phyloP scores from a whole-genome alignment of 495 filamentous ascomycete genomes.

The Penicillium cosmopolitanum region DNA sequence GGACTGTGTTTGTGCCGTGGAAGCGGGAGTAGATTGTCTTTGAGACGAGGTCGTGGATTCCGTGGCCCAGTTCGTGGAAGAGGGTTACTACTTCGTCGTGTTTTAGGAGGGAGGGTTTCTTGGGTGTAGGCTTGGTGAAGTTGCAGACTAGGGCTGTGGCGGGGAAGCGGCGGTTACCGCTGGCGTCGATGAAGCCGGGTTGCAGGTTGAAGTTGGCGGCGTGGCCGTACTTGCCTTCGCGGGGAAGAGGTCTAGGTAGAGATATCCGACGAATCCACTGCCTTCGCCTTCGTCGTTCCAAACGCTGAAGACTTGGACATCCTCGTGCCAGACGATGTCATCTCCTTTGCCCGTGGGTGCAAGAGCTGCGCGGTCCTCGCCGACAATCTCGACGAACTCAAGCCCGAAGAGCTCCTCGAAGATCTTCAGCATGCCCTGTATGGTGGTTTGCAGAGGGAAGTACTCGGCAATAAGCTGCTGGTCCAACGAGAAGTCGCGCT shows the following conservation, averaged over 20 bases:
- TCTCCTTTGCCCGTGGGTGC: slow-evolving; percentile 60
- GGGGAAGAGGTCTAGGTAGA: slow-evolving; percentile 70
- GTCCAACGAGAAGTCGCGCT: slow-evolving; percentile 87
- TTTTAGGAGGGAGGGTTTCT: slow-evolving; percentile 71
- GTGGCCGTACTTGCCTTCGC: slow-evolving; percentile 69
- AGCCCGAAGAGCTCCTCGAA: slow-evolving; percentile 94
- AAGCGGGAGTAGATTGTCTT: slow-evolving; percentile 70
- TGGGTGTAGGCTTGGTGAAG: slow-evolving; percentile 70
- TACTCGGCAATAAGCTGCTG: slow-evolving; percentile 90
- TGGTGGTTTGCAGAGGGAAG: slow-evolving; percentile 84
- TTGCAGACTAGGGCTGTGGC: slow-evolving; percentile 74
- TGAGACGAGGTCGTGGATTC: slow-evolving; percentile 73
- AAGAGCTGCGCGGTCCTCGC: slow-evolving; percentile 58
- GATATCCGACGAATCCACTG: slow-evolving; percentile 68
- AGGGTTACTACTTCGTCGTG: slow-evolving; percentile 72
- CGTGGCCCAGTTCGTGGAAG: slow-evolving; percentile 76
- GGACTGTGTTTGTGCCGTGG: slow-evolving; percentile 72
- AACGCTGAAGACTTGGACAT: slow-evolving; percentile 70
- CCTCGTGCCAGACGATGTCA: slow-evolving; percentile 73
- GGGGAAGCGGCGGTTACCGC: slow-evolving; percentile 65
- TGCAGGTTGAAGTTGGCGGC: slow-evolving; percentile 81
- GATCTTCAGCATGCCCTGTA: slow-evolving; percentile 89
- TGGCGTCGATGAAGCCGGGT: slow-evolving; percentile 62
- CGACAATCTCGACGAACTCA: slow-evolving; percentile 80
- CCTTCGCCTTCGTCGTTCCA: slow-evolving; percentile 71